Base-by-base conservation (phyloP, 2,329 filamentous ascomycete species). In the Penicillium sp. region DNA sequence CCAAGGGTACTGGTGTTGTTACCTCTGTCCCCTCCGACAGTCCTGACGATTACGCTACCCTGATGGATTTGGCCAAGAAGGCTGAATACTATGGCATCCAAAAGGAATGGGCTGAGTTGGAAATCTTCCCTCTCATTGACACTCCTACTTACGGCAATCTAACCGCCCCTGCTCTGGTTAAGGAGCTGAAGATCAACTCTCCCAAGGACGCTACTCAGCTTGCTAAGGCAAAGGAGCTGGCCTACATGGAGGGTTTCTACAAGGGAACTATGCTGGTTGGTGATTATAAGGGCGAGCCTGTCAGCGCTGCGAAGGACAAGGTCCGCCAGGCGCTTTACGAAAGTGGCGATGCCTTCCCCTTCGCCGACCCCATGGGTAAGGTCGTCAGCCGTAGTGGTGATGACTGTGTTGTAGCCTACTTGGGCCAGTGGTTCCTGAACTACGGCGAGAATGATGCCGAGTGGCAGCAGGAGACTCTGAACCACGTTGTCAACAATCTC, bases 361-460 rank as follows among this genome's bases (percentile, higher is more conserved):
- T 97, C 70, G 91, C 90, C 11, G 94, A 99, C 74, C 94, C 94
- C 2, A 92, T 97, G 73, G 88, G 89, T 65, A 84, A 88, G 74
- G 94, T 97, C 61, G 85, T 95, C 57, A 93, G 88, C 69, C 84
- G 94, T 74, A 95, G 90, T 64, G 90, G 88, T 27, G 93, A 97
- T 68, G 90, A 95, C 63, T 97, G 94, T 71, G 91, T 96, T 55
- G 93, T 94, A 56, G 89, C 91, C 29, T 86, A 93, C 62, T 86
- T 97, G 69, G 93, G 97, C 66, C 94, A 99, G 76, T 99, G 94
- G 92, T 99, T 96, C 77, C 80, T 99, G 66, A 93, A 97, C 76
- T 99, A 99, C 68, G 94, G 94, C 58, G 89, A 92, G 75, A 90
- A 90, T 58, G 84, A 87, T 64, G 76, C 78, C 40, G 82, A 87